These are phyloP conservation scores for Turnera subulata DNA, from an alignment of 345 rosid genomes.

Conservation along the genomic window DNA sequence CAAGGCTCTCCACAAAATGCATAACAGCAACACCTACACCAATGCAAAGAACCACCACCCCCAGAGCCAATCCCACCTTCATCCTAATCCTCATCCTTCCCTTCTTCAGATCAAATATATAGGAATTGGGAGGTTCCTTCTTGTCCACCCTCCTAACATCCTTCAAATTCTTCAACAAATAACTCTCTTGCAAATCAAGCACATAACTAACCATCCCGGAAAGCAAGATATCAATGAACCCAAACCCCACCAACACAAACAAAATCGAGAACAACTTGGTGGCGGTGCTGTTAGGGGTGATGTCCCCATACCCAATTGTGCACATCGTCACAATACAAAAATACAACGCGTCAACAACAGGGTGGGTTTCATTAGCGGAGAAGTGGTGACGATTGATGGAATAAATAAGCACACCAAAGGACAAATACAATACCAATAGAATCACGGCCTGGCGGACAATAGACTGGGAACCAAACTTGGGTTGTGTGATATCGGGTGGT, in stretches of 20 bases:
- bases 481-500: conserved; percentile 32
- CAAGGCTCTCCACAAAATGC: conserved; percentile 74
- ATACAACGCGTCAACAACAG: conserved; percentile 83
- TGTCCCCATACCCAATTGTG: conserved; percentile 93
- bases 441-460: conserved; percentile 52
- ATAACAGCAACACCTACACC: conserved; percentile 73
- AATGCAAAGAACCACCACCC: conserved; percentile 77
- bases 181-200: conserved; percentile 84
- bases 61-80: conserved; percentile 90
- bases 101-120: conserved; percentile 74
- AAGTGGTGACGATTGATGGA: conserved; percentile 54
- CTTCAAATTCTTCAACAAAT: conserved; percentile 60
- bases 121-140: conserved; percentile 37
- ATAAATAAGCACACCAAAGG: conserved; percentile 66
- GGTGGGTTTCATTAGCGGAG: conserved; percentile 60
- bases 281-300: conserved; percentile 51
- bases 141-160: conserved; percentile 41
- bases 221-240: conserved; percentile 69
- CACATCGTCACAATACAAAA: conserved; percentile 95
- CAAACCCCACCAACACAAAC: conserved; percentile 89
- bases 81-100: conserved; percentile 95
- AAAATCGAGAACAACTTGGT: conserved; percentile 80
- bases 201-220: conserved; percentile 79
- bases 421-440: conserved; percentile 52
- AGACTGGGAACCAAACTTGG: conserved; percentile 46